Conservation (phyloP, 2,329 filamentous ascomycete species). For the Verticillium klebahnii region DNA sequence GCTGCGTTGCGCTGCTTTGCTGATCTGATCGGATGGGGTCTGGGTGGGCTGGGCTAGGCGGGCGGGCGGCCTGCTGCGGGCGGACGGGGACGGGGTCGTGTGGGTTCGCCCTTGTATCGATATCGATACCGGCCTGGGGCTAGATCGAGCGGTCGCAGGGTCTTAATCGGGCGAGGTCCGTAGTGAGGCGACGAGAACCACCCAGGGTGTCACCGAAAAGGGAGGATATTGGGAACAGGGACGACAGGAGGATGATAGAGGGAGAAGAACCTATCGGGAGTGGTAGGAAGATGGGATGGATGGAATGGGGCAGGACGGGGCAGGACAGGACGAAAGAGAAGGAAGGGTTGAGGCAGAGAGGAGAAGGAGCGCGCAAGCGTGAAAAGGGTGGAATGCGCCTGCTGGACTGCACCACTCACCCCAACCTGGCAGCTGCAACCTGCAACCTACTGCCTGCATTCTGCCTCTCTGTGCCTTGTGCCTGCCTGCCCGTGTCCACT, state of each 20-base stretch:
- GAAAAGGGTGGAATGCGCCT: slow-evolving; percentile 9
- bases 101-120: neutral
- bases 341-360: neutral
- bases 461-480: neutral
- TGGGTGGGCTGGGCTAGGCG: neutral
- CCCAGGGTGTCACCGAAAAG: neutral
- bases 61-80: neutral
- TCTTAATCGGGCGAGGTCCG: neutral
- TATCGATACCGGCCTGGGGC: neutral
- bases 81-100: neutral
- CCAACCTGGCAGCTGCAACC: no score
- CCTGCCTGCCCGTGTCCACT: neutral
- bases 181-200: neutral
- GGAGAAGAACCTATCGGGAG: neutral
- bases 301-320: neutral
- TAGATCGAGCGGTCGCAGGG: neutral
- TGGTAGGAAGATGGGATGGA: neutral
- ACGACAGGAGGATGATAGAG: neutral
- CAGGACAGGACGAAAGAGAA: slow-evolving; percentile 4
- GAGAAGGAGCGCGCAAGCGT: neutral
- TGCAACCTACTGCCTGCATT: no score
- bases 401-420: neutral
- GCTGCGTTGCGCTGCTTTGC: neutral
- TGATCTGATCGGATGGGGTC: neutral
- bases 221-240: neutral